Conservation (phyloP, 352 stramenopile genomes). For the Phytophthora cactorum region DNA sequence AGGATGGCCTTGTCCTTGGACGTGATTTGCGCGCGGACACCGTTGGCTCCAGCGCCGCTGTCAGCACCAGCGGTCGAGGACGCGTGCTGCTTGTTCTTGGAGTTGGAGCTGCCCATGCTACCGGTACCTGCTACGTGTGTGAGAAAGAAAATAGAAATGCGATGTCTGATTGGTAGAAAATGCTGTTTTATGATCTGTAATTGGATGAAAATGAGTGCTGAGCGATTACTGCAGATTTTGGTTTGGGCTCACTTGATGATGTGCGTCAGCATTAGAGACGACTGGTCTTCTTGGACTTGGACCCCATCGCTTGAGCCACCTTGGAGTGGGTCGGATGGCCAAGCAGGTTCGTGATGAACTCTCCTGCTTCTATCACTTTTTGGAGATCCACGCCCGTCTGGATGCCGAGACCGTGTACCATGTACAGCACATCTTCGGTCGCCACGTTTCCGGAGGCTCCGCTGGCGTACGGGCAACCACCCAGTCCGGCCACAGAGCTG, state of each 20-base stretch:
- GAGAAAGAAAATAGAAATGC: neutral
- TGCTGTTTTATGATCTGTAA: neutral
- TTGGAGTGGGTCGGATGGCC: constrained; percentile 87
- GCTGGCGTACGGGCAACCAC: constrained; percentile 96
- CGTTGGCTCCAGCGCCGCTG: constrained; percentile 13
- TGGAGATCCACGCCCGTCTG: constrained; percentile 94
- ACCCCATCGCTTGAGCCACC: constrained; percentile 72
- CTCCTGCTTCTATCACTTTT: constrained; percentile 90
- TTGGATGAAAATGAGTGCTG: constrained; percentile 6
- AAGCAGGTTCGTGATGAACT: constrained; percentile 90
- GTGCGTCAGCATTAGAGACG: constrained; percentile 42
- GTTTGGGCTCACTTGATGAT: constrained; percentile 14
- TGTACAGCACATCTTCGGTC: constrained; percentile 98
- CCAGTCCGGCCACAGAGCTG: constrained; percentile 95
- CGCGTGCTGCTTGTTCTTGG: constrained; percentile 54
- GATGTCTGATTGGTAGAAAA: constrained; percentile 30
- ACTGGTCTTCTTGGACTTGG: constrained; percentile 33
- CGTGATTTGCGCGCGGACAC: constrained; percentile 68
- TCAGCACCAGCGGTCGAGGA: constrained; percentile 9
- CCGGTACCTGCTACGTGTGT: constrained; percentile 6
- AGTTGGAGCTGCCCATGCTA: constrained; percentile 59
- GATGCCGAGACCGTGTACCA: constrained; percentile 96
- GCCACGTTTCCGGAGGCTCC: constrained; percentile 97
- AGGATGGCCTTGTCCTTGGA: constrained; percentile 90
- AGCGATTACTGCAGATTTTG: constrained; percentile 6